phyloP scores from a whole-genome alignment of 768 basidiomycete genomes.

The Nidularia sp. region DNA sequence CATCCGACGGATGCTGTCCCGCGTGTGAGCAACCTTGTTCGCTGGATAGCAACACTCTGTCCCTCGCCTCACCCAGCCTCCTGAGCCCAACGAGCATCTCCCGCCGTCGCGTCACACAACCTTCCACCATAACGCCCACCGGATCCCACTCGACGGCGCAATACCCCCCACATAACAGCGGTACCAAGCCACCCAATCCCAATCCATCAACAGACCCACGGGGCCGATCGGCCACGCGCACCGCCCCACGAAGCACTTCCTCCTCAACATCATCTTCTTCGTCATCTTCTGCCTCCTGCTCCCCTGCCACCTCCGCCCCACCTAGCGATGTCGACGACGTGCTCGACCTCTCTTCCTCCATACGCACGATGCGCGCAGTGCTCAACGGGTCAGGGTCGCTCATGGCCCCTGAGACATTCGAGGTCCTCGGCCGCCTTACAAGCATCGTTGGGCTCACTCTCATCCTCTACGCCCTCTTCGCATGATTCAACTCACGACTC shows the following conservation, averaged over 20 bases:
- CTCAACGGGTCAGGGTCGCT: neutral
- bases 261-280: neutral
- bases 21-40: constrained; percentile 11
- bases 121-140: neutral
- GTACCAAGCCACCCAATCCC: neutral
- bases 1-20: constrained; percentile 14
- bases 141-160: neutral
- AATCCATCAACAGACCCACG: neutral
- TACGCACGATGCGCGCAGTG: neutral
- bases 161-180: too few relatives aligned
- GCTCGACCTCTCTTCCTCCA: neutral
- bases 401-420: neutral
- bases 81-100: neutral
- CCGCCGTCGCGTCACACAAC: neutral
- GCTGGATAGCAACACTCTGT: constrained; percentile 2
- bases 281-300: neutral
- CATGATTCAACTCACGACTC: neutral
- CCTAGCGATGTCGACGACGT: neutral
- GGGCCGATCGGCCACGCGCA: neutral
- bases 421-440: constrained; percentile 4
- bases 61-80: neutral
- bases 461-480: constrained; percentile 4
- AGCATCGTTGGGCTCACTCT: constrained; percentile 6
- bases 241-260: neutral
- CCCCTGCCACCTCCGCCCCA: neutral